A percentile compares a stretch with the other conserved stretches of the same genome.
phyloP scores from a whole-genome alignment of 805 yeast genomes.

The Nakazawaea ernobii region DNA sequence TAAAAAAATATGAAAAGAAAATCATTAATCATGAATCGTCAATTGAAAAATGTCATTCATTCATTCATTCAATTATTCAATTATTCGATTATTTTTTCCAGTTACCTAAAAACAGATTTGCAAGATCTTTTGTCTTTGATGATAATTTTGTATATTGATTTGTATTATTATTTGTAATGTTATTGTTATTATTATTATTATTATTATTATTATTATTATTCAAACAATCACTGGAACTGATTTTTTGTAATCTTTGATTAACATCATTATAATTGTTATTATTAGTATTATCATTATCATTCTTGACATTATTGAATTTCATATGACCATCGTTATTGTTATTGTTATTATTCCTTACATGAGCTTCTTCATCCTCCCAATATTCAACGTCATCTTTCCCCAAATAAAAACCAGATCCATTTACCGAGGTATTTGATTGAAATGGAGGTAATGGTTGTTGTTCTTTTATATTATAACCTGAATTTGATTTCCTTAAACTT shows the following conservation, averaged over 20 bases:
- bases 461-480: constrained; percentile 5
- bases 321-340: background rate
- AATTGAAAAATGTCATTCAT: too few species aligned
- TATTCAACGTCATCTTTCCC: too few species aligned
- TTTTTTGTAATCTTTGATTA: constrained; percentile 5
- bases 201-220: background rate
- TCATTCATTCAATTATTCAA: too few species aligned
- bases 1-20: too few species aligned
- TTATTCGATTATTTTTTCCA: too few species aligned
- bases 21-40: too few species aligned
- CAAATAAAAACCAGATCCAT: background rate
- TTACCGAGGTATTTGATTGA: constrained; percentile 8
- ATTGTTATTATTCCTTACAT: too few species aligned
- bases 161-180: background rate
- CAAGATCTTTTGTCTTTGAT: constrained; percentile 7
- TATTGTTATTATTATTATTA: background rate
- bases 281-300: background rate
- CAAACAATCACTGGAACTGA: constrained; percentile 1
- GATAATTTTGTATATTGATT: background rate
- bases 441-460: constrained; percentile 12
- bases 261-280: background rate
- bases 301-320: background rate
- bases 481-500: background rate
- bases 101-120: constrained; percentile 6
- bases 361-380: too few species aligned